Conservation (phyloP, 352 stramenopile genomes). For the Plasmopara muralis region DNA sequence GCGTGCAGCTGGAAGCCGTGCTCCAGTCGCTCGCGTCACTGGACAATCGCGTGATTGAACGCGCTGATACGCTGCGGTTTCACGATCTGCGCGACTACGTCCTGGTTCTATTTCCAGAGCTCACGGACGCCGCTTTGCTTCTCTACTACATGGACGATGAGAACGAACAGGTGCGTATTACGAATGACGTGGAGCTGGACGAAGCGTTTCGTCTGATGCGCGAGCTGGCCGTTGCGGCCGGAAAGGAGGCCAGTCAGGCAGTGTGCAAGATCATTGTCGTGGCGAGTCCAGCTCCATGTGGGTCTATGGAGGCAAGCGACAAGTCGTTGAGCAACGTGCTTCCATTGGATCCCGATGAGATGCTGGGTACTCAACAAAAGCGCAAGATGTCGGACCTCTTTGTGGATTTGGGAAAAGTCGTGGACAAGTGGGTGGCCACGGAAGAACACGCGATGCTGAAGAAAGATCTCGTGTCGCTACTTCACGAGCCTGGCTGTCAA, state of each 20-base stretch:
- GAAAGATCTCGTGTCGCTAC: slow-evolving; percentile 59
- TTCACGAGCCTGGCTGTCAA: slow-evolving; percentile 71
- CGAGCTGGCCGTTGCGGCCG: slow-evolving; percentile 41
- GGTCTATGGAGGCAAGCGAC: slow-evolving; percentile 23
- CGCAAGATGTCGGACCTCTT: slow-evolving; percentile 66
- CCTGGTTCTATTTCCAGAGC: slow-evolving; percentile 58
- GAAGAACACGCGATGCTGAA: slow-evolving; percentile 55
- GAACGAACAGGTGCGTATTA: slow-evolving; percentile 75
- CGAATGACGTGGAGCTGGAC: slow-evolving; percentile 70
- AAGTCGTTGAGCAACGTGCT: slow-evolving; percentile 17
- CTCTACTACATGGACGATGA: slow-evolving; percentile 84
- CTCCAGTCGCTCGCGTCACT: slow-evolving; percentile 47
- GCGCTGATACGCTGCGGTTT: slow-evolving; percentile 39
- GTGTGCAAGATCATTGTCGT: slow-evolving; percentile 73
- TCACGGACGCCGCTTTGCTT: slow-evolving; percentile 36
- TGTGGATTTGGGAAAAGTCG: slow-evolving; percentile 64
- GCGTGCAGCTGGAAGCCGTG: slow-evolving; percentile 64
- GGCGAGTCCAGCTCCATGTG: slow-evolving; percentile 15
- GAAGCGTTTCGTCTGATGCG: slow-evolving; percentile 76
- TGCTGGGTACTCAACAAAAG: slow-evolving; percentile 50
- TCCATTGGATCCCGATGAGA: slow-evolving; percentile 31
- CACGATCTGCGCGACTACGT: slow-evolving; percentile 62
- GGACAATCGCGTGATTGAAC: slow-evolving; percentile 31
- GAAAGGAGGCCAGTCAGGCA: slow-evolving; percentile 32
- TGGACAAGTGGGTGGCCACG: slow-evolving; percentile 63